Conservation (phyloP, 1,284 basidiomycete genomes). For the Cystobasidium slooffiae region DNA sequence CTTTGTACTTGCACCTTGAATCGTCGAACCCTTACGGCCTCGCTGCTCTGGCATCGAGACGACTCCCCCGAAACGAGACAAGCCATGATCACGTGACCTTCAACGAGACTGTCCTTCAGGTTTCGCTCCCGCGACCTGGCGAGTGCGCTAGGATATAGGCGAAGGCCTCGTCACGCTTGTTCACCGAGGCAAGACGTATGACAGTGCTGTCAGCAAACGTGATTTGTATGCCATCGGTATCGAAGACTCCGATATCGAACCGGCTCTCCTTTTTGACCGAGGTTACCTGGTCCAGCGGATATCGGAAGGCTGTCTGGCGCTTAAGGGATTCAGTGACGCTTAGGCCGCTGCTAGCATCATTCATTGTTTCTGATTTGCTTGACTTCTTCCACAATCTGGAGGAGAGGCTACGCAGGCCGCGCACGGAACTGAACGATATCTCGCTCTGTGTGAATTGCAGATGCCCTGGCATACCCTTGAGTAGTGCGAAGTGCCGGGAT, state of each 20-base stretch:
- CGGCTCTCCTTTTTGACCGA: constrained; percentile 33
- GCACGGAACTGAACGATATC: constrained; percentile 13
- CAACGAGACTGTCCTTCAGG: background rate
- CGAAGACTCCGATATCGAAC: constrained; percentile 33
- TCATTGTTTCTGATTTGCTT: background rate
- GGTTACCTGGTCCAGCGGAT: constrained; percentile 1
- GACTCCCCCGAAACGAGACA: no score
- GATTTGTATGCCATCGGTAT: constrained; percentile 29
- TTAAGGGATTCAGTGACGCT: background rate
- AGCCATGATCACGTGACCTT: no score
- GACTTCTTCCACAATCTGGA: constrained; percentile 11
- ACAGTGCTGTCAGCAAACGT: constrained; percentile 13
- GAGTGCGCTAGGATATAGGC: constrained; percentile 36
- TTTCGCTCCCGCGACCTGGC: background rate
- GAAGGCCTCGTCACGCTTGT: constrained; percentile 40
- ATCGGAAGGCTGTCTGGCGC: background rate
- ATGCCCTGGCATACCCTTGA: constrained; percentile 34
- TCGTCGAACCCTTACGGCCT: no score
- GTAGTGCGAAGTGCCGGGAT: constrained; percentile 32
- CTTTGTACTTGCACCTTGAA: no score
- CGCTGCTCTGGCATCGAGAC: no score
- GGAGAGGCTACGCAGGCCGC: constrained; percentile 20
- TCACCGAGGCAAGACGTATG: constrained; percentile 27
- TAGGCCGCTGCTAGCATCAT: no score
- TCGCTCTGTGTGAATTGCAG: constrained; percentile 14